phyloP scores from a whole-genome alignment of 192 early-diverging fungal species.

The Mortierella antarctica region DNA sequence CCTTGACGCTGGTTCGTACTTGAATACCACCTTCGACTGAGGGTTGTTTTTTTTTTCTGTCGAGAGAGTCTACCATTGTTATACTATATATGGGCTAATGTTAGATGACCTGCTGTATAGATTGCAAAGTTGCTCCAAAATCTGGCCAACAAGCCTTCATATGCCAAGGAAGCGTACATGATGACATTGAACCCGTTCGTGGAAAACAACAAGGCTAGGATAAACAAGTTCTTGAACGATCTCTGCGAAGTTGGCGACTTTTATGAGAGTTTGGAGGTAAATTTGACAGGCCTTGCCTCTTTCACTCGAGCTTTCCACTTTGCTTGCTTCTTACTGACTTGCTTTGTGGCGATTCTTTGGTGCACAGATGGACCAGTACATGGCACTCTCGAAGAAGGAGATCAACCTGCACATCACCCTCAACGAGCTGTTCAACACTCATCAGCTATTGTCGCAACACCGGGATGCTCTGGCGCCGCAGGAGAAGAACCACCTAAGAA shows the following conservation, averaged over 20 bases:
- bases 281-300: neutral
- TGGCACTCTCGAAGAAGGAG: constrained; percentile 94
- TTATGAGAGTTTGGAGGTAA: constrained; percentile 89
- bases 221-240: constrained; percentile 90
- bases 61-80: neutral
- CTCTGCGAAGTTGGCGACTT: constrained; percentile 96
- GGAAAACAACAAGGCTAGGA: constrained; percentile 85
- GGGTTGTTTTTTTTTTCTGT: neutral
- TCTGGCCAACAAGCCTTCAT: constrained; percentile 92
- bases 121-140: constrained; percentile 96
- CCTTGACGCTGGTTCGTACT: constrained; percentile 80
- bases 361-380: constrained; percentile 93
- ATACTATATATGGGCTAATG: neutral
- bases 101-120: constrained; percentile 37
- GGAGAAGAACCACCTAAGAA: constrained; percentile 84
- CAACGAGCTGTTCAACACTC: constrained; percentile 96
- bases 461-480: constrained; percentile 81
- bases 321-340: neutral
- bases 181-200: constrained; percentile 89
- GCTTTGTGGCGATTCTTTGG: neutral
- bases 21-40: neutral
- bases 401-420: constrained; percentile 88
- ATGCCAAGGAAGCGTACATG: constrained; percentile 95
- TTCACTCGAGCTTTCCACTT: neutral
- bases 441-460: constrained; percentile 85